These are phyloP conservation scores for Lyophyllum decastes DNA, from an alignment of 768 basidiomycete species.

Conservation along the genomic window DNA sequence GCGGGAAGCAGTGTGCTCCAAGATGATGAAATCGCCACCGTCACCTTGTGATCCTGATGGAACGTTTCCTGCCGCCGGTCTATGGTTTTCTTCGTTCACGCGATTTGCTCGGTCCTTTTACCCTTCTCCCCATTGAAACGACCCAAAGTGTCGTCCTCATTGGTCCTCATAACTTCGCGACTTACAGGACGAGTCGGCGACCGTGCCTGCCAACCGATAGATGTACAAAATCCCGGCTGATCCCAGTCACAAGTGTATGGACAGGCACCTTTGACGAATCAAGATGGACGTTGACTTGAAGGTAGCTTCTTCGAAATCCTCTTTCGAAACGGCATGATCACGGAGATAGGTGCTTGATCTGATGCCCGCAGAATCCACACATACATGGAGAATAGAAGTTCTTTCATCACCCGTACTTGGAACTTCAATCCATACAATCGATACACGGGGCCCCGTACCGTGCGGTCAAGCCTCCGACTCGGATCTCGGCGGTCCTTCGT, in stretches of 20 bases:
- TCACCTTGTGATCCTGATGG: slow-evolving; percentile 1
- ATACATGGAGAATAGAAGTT: not conserved
- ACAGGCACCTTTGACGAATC: not conserved
- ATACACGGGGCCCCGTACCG: no score
- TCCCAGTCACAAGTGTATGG: not conserved
- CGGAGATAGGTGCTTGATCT: not conserved
- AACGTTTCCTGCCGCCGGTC: slow-evolving; percentile 1
- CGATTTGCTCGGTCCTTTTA: not conserved
- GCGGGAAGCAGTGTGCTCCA: not conserved
- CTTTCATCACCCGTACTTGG: not conserved
- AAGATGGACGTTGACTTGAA: not conserved
- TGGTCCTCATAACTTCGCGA: not conserved
- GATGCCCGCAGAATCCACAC: not conserved
- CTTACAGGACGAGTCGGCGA: not conserved
- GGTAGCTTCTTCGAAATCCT: not conserved
- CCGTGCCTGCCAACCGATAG: not conserved
- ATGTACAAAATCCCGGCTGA: not conserved
- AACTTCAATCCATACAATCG: no score
- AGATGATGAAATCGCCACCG: not conserved
- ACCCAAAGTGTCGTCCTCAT: not conserved
- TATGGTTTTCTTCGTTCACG: not conserved
- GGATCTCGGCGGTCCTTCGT: no score
- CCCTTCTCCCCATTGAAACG: not conserved
- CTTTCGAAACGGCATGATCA: not conserved
- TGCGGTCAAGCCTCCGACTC: no score